Base-by-base conservation (phyloP, 768 basidiomycete genomes). In the Xerocomus brunneocitrinus region DNA sequence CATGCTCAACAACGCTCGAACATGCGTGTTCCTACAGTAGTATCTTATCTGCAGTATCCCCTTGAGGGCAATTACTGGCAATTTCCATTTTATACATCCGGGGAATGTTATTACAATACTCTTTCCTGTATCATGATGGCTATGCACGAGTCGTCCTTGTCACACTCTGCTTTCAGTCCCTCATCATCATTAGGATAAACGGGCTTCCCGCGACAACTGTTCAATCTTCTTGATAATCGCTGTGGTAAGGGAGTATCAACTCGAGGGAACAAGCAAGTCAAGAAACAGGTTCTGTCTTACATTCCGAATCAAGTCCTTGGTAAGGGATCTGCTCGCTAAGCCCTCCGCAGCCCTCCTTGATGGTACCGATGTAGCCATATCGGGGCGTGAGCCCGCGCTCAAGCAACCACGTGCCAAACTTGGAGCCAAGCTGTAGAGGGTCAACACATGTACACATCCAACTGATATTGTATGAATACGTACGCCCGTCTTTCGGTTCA, bases 401-500 rank as follows among this genome's bases (percentile, higher is more conserved):
- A 24, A 94, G 75, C 30, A 92, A 76, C 89, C 89, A 93, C 0
- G 90, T 90, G 24, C 91, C 91, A 63, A 81, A 87, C 71, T 86
- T 89, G 40, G 86, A 87, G 39, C 89, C 89, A 62, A 91, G 85
- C 75, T 80, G 32, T 13, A 22, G 16, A 50, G 1, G 19, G n/a
- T 47, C 38, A 54, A 12, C 9, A 9, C n/a, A 12, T 6, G 39
- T 3, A 9, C 2, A 32, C 16, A 10, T 32, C 9, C 5, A 9
- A 24, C 2, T 2, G 16, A 47, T 32, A 39, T 30, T 10, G 22
- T 8, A 25, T 36, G n/a, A 43, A 27, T 8, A 67, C 75, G 49
- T 66, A 79, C 74, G n/a, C 90, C 91, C 8, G 91, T 94, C 82
- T 90, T 91, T 72, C 87, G 87, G 74, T 89, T 93, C 52, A 89